Evolutionary conservation across 345 rosid genomes (phyloP).

Genomic region (Citropsis articulata): DNA sequence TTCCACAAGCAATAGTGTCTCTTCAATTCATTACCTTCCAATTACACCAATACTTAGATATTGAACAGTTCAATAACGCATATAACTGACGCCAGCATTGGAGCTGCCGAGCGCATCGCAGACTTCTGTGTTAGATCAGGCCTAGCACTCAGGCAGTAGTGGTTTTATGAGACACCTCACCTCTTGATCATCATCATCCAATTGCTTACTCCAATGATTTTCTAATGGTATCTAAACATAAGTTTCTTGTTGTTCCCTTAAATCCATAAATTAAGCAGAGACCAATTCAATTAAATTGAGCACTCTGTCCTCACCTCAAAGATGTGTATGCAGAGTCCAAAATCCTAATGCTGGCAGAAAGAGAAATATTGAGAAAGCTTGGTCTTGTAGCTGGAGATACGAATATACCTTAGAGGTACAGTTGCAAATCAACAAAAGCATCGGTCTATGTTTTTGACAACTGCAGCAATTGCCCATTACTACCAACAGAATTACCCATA

Average conservation of each 20-base stretch:
- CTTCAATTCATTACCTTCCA: background rate
- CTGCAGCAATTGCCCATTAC: slow-evolving; percentile 15
- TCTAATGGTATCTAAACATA: background rate
- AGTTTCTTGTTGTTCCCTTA: background rate
- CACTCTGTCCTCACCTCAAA: too few relatives aligned
- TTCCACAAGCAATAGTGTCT: slow-evolving; percentile 12
- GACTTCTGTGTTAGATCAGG: slow-evolving; percentile 21
- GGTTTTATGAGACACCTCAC: too few relatives aligned
- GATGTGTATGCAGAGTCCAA: too few relatives aligned
- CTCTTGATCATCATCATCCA: background rate
- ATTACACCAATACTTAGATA: too few relatives aligned
- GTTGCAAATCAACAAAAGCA: too few relatives aligned
- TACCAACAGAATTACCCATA: too few relatives aligned
- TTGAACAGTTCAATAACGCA: slow-evolving; percentile 10
- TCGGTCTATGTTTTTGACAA: background rate
- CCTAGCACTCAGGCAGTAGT: too few relatives aligned
- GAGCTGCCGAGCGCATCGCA: slow-evolving; percentile 21
- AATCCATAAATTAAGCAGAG: background rate
- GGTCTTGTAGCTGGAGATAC: too few relatives aligned
- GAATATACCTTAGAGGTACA: too few relatives aligned
- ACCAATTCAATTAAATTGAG: too few relatives aligned
- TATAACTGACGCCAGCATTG: slow-evolving; percentile 13
- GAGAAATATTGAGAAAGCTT: too few relatives aligned
- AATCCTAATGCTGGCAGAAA: too few relatives aligned
- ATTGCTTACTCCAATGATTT: background rate